Percentiles rank a stretch among this genome's conserved stretches.
Conservation (phyloP, 2,329 filamentous ascomycete species). For the Mollisiaceae sp. region DNA sequence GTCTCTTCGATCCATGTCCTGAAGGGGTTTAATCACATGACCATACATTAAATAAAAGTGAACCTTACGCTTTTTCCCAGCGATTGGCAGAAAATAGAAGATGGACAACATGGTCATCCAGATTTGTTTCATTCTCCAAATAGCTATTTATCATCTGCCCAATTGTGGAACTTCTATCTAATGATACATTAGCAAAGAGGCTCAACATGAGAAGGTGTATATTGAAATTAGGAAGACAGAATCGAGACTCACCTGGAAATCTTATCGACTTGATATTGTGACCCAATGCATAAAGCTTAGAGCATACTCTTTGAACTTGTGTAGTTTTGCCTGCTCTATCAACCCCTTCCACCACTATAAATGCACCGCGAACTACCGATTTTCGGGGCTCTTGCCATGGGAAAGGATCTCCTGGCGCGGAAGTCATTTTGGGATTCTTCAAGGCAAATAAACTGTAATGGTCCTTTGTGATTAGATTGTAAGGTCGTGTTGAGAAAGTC, state of each 20-base stretch:
- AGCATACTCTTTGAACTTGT: slow-evolving; percentile 64
- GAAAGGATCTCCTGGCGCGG: slow-evolving; percentile 21
- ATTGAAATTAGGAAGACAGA: slow-evolving; percentile 11
- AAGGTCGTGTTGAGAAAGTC: not conserved
- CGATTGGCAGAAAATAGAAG: slow-evolving; percentile 75
- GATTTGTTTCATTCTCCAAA: slow-evolving; percentile 60
- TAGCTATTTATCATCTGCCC: slow-evolving; percentile 73
- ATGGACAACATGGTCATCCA: slow-evolving; percentile 74
- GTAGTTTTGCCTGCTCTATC: slow-evolving; percentile 77
- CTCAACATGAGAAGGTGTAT: slow-evolving; percentile 9
- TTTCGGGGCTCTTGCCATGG: slow-evolving; percentile 38
- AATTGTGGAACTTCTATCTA: slow-evolving; percentile 70
- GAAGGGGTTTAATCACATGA: slow-evolving; percentile 8
- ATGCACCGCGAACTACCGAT: slow-evolving; percentile 54
- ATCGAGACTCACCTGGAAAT: slow-evolving; percentile 63
- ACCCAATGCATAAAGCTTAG: slow-evolving; percentile 56
- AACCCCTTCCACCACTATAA: slow-evolving; percentile 75
- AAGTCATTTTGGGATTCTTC: slow-evolving; percentile 23
- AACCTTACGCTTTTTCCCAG: slow-evolving; percentile 58
- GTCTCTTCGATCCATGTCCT: slow-evolving; percentile 58
- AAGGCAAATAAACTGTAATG: not conserved
- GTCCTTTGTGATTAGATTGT: not conserved
- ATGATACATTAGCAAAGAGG: slow-evolving; percentile 6
- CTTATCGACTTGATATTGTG: slow-evolving; percentile 61
- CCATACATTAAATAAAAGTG: not conserved